Conservation (phyloP, 1,284 basidiomycete species). For the Termitomyces sp. region DNA sequence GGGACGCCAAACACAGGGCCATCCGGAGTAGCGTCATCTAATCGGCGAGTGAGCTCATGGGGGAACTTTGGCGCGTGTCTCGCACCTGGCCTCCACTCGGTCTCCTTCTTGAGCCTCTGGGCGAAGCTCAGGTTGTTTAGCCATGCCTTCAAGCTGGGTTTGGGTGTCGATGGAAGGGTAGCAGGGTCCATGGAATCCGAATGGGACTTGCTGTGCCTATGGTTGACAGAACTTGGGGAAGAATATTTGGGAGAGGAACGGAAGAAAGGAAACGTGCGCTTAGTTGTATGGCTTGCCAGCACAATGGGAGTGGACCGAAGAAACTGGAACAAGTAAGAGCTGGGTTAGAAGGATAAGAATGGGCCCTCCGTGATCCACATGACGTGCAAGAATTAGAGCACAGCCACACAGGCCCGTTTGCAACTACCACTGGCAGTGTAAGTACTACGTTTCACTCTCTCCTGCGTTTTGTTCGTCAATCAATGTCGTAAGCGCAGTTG, state of each 20-base stretch:
- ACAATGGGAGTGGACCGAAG: background rate
- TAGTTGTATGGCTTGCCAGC: slow-evolving; percentile 8
- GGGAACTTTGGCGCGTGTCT: background rate
- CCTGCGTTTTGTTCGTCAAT: background rate
- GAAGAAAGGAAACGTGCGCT: slow-evolving; percentile 15
- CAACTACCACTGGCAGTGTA: background rate
- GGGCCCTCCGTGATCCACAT: slow-evolving; percentile 11
- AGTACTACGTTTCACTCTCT: background rate
- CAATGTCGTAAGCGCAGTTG: background rate
- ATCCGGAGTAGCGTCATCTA: slow-evolving; percentile 25
- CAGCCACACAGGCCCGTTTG: slow-evolving; percentile 10
- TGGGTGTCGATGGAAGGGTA: slow-evolving; percentile 38
- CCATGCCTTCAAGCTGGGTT: slow-evolving; percentile 74
- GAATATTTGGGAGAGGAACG: slow-evolving; percentile 6
- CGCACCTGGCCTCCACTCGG: slow-evolving; percentile 23
- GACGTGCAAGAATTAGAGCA: slow-evolving; percentile 13
- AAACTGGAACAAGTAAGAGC: background rate
- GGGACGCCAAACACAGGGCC: slow-evolving; percentile 81
- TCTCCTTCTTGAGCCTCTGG: slow-evolving; percentile 52
- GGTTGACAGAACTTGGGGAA: background rate
- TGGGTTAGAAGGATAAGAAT: slow-evolving; percentile 3
- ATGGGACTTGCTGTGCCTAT: slow-evolving; percentile 11
- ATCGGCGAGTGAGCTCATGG: slow-evolving; percentile 8
- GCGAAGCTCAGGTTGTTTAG: slow-evolving; percentile 72
- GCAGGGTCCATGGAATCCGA: slow-evolving; percentile 18